These are phyloP conservation scores for Vigna reflexopilosa DNA, from an alignment of 306 rosid species.

Conservation along the genomic window DNA sequence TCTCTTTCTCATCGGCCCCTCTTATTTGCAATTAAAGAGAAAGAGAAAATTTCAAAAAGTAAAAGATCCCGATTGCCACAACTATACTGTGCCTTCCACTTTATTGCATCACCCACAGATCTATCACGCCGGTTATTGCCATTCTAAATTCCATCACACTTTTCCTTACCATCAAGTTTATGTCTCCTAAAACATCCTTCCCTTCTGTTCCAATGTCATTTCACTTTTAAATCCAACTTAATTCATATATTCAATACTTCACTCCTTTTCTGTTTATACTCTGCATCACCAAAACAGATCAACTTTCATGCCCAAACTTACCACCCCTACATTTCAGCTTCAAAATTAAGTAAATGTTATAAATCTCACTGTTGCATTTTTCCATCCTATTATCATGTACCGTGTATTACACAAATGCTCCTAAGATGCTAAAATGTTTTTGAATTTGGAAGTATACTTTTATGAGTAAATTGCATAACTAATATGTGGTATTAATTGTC, in stretches of 20 bases:
- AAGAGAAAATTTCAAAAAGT: conserved; percentile 27
- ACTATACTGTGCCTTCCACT: background rate
- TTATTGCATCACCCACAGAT: conserved; percentile 22
- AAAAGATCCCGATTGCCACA: background rate
- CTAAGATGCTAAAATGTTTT: too few relatives aligned
- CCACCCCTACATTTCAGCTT: too few relatives aligned
- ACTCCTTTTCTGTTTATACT: background rate
- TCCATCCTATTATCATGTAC: too few relatives aligned
- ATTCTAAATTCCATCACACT: background rate
- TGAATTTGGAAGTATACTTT: too few relatives aligned
- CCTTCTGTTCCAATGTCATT: background rate
- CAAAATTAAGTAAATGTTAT: too few relatives aligned
- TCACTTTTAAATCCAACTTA: background rate
- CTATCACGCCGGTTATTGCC: background rate
- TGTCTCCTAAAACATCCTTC: background rate
- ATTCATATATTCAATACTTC: background rate
- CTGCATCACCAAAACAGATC: background rate
- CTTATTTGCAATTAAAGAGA: conserved; percentile 43
- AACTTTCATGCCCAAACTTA: too few relatives aligned
- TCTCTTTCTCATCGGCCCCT: conserved; percentile 44
- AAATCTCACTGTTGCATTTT: too few relatives aligned
- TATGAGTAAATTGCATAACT: too few relatives aligned
- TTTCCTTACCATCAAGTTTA: background rate
- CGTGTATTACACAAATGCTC: too few relatives aligned
- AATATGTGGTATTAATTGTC: too few relatives aligned